phyloP scores from a whole-genome alignment of 805 yeast species.

The Teunomyces stri region DNA sequence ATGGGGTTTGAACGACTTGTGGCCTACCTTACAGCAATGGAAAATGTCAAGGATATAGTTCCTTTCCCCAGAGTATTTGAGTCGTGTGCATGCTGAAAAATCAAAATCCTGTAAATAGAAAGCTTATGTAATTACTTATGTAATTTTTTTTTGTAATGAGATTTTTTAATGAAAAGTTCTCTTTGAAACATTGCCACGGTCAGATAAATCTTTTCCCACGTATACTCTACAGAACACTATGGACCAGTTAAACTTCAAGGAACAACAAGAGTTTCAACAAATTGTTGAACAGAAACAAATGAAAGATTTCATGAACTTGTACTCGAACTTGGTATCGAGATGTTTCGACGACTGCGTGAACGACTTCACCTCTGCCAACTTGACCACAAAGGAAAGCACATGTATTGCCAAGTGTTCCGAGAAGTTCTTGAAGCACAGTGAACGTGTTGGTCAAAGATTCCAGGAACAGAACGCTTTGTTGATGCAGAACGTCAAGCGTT shows the following conservation, averaged over 20 bases:
- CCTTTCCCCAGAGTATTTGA: slow-evolving; percentile 78
- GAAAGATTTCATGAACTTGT: slow-evolving; percentile 97
- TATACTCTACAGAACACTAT: slow-evolving; percentile 37
- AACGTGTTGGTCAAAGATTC: slow-evolving; percentile 98
- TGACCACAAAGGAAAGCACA: slow-evolving; percentile 78
- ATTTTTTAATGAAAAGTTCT: not conserved
- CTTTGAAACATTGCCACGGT: not conserved
- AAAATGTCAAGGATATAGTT: slow-evolving; percentile 80
- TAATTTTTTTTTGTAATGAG: not conserved
- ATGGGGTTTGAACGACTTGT: slow-evolving; percentile 88
- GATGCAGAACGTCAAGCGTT: slow-evolving; percentile 57
- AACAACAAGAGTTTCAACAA: slow-evolving; percentile 95
- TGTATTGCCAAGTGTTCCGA: slow-evolving; percentile 93
- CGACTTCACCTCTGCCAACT: slow-evolving; percentile 90
- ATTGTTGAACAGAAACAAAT: slow-evolving; percentile 96
- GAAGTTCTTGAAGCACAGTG: slow-evolving; percentile 96
- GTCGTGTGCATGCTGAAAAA: slow-evolving; percentile 28
- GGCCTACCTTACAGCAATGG: slow-evolving; percentile 67
- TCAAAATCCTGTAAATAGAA: slow-evolving; percentile 2
- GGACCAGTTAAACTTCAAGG: slow-evolving; percentile 94
- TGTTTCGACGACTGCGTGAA: slow-evolving; percentile 98
- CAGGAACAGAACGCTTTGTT: slow-evolving; percentile 90
- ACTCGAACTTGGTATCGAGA: slow-evolving; percentile 92
- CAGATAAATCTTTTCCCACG: not conserved
- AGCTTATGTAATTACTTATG: not conserved